Evolutionary conservation across 768 basidiomycete genomes (phyloP), one percentile per base, ranked within the genome.

Genomic region (Pleurotus pulmonarius): DNA sequence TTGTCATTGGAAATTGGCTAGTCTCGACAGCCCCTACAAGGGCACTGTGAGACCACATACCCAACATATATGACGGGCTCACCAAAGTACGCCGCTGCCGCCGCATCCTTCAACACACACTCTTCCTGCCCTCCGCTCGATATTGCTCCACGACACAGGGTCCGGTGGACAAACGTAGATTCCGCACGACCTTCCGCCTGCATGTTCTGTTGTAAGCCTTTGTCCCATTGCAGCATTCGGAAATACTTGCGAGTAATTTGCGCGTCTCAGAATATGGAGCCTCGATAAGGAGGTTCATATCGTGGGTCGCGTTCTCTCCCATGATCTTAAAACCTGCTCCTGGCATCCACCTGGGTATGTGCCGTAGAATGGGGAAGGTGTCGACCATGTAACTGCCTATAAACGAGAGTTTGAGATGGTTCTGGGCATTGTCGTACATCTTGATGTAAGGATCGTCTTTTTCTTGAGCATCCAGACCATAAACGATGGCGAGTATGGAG

Each of bases 161-260:
- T 13, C 20, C 41, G 41, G 15, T n/a, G 41, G 11, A 44, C 41
- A 13, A 43, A n/a, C 11, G 41, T 43, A 12, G 41, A 43, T 13
- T 44, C 41, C 13, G 6, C 20, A 9, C n/a, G 41, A 16, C 41
- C 20, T 44, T 44, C 20, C 4, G 20, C n/a, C 41, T 44, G 20
- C 1, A 9, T 34, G 11, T 20, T 20, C 9, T 3, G 2, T 34
- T 0, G 29, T 11, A 11, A 34, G 29, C 29, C 9, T n/a, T 45
- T 15, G 34, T 46, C 13, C 7, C 39, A 20, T 1, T 1, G 4
- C 3, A 20, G 20, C 20, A 20, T 20, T 20, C 3, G 1, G 20
- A 20, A 15, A 38, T 15, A 15, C 58, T 48, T 16, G 73, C 74
- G 49, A 75, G 56, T 37, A 55, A 44, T 5, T 40, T 71, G 67